Evolutionary conservation across 352 stramenopile genomes (phyloP), one percentile per base, ranked within the genome.

Genomic region (Phytopythium chamaehyphon): DNA sequence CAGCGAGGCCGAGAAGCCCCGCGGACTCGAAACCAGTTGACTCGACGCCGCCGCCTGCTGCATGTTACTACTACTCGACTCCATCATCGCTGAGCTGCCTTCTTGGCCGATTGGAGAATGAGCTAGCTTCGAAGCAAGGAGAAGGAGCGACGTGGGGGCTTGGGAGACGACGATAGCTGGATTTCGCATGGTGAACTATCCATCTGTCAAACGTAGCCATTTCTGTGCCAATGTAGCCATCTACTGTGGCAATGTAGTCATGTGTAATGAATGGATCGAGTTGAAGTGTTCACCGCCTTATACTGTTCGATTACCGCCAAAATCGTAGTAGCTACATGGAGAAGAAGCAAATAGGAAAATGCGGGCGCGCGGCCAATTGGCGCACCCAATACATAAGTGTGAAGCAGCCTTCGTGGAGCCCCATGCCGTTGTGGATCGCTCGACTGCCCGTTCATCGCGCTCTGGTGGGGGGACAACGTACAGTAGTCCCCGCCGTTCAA

Each of bases 341-440:
- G 18, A 45, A 45, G 24, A 23, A 44, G n/a, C n/a, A 44, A 24
- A 28, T 10, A 24, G 39, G 39, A 33, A 9, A 9, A 45, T 14
- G 39, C 39, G 39, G 39, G 8, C 39, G 39, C 39, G 11, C 2
- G 39, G 14, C 4, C 12, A n/a, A 14, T 18, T 18, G 18, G 39
- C 39, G 21, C 15, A 24, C 24, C 21, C 21, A 28, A 45, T 45
- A 45, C 39, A 48, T 16, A 22, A 26, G 10, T n/a, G 40, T 22
- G 42, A 33, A 21, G 11, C 10, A 47, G 31, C 19, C n/a, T 16
- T 28, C 44, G 61, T 61, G 67, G 11, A 55, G 54, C 5, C 54
- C 21, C 52, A 57, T 40, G 68, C 61, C 35, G 55, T 55, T 22
- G 55, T 60, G 7, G 52, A 55, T 11, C 46, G 31, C 33, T 63